Evolutionary conservation across 306 rosid species (phyloP).

Genomic region (Trichosanthes cucumerina): DNA sequence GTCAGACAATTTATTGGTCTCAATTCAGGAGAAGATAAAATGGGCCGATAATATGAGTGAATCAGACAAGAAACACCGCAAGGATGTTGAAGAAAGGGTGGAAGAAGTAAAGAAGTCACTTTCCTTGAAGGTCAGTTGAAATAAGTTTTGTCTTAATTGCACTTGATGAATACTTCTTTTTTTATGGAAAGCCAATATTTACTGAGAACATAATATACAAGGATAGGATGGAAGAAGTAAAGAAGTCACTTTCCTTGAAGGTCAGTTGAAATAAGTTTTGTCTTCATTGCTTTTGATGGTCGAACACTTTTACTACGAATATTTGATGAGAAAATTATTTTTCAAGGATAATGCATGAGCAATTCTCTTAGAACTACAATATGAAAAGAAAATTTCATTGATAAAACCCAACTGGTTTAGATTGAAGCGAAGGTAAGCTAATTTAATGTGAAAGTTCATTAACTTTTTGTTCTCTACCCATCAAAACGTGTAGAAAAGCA

Average conservation of each 20-base stretch:
- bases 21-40: constrained; percentile 91
- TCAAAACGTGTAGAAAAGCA: not conserved
- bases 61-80: constrained; percentile 67
- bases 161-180: not conserved
- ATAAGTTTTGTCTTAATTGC: constrained; percentile 23
- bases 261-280: constrained; percentile 61
- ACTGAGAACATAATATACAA: constrained; percentile 18
- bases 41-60: constrained; percentile 93
- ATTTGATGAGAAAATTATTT: not conserved
- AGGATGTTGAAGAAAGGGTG: constrained; percentile 76
- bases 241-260: constrained; percentile 66
- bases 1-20: constrained; percentile 63
- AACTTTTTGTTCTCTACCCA: not conserved
- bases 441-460: not conserved
- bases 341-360: not conserved
- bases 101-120: constrained; percentile 81
- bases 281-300: not conserved
- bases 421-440: not conserved
- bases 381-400: not conserved
- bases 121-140: constrained; percentile 81
- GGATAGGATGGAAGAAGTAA: constrained; percentile 73
- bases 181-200: not conserved
- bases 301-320: not conserved
- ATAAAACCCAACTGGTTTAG: not conserved
- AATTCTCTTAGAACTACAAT: not conserved